Base-by-base conservation (phyloP, 352 stramenopile genomes). In the Pythium sp. region DNA sequence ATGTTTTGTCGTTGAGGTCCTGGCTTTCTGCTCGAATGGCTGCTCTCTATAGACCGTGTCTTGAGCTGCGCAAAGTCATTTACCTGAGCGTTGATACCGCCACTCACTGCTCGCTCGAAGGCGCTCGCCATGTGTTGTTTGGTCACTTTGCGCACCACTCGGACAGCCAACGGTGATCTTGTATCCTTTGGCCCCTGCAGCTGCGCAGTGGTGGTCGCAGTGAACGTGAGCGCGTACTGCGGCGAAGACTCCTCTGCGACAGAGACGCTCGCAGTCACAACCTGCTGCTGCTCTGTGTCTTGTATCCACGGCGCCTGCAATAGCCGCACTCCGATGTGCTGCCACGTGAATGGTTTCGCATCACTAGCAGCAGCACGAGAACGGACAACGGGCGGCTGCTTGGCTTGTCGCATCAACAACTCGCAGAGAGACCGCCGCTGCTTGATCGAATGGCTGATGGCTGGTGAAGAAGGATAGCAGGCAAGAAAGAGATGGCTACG, bases 211-310 rank as follows among this genome's bases (percentile, higher is more conserved):
- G 24, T 26, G 3, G 46, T 6, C 36, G 76, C 49, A 14, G 73
- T 70, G 62, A 89, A 84, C 7, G 72, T 71, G 51, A 91, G 64
- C 38, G 82, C 73, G 57, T 84, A 88, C 32, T 73, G 70, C 15
- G 80, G 78, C 66, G 64, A 60, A 9, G 62, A 58, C 32, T 79
- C 71, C 63, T 87, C 81, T 53, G 60, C 30, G n/a, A 84, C 77
- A 3, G n/a, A 14, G 15, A 86, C 75, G 3, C 60, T 47, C 20
- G 64, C 69, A 5, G 26, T 30, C 36, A 71, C 69, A 18, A 65
- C 70, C 51, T 12, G 60, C 57, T 89, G 62, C 51, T 41, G 51
- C 46, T 24, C 28, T 1, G 60, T 20, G 5, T 74, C 61, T 3
- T n/a, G 62, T 18, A 38, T 30, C 69, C 68, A 78, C 9, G 76